Conservation (phyloP, 2,329 filamentous ascomycete genomes). For the Phaeosphaeriaceae sp. region DNA sequence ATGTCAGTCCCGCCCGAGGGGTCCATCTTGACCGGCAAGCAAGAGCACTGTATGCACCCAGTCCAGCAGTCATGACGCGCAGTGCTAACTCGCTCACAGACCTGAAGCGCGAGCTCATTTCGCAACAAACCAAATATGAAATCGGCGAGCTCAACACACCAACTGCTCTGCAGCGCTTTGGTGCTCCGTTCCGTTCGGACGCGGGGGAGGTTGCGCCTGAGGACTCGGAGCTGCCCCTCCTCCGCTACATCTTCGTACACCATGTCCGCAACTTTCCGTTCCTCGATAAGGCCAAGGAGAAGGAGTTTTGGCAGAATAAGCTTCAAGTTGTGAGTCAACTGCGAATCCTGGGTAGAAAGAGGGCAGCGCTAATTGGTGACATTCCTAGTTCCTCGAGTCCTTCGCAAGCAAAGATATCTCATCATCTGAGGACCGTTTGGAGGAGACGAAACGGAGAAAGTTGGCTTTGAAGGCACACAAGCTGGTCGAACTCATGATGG, state of each 20-base stretch:
- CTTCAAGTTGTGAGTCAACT: slow-evolving; percentile 78
- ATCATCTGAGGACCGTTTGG: slow-evolving; percentile 91
- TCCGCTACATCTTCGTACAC: slow-evolving; percentile 97
- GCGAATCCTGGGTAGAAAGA: slow-evolving; percentile 7
- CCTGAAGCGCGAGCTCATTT: slow-evolving; percentile 93
- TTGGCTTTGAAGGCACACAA: slow-evolving; percentile 93
- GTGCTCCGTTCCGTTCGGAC: slow-evolving; percentile 92
- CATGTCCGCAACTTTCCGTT: slow-evolving; percentile 98
- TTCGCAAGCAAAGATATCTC: slow-evolving; percentile 98
- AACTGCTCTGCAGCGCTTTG: slow-evolving; percentile 92
- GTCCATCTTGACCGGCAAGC: slow-evolving; percentile 84
- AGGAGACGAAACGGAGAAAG: slow-evolving; percentile 95
- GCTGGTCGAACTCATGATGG: slow-evolving; percentile 98
- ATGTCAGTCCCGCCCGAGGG: slow-evolving; percentile 60
- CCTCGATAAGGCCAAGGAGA: slow-evolving; percentile 93
- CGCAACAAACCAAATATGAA: slow-evolving; percentile 87
- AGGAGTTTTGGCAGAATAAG: slow-evolving; percentile 99
- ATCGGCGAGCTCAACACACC: slow-evolving; percentile 93
- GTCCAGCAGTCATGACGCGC: background rate
- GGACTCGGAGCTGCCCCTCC: slow-evolving; percentile 90
- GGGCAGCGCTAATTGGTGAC: slow-evolving; percentile 24
- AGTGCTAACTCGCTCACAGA: slow-evolving; percentile 61
- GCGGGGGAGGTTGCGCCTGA: slow-evolving; percentile 90
- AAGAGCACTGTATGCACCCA: slow-evolving; percentile 83
- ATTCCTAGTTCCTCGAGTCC: slow-evolving; percentile 83